These are phyloP conservation scores for Musa troglodytarum DNA, from an alignment of 176 grass and related monocot genomes.

Conservation along the genomic window DNA sequence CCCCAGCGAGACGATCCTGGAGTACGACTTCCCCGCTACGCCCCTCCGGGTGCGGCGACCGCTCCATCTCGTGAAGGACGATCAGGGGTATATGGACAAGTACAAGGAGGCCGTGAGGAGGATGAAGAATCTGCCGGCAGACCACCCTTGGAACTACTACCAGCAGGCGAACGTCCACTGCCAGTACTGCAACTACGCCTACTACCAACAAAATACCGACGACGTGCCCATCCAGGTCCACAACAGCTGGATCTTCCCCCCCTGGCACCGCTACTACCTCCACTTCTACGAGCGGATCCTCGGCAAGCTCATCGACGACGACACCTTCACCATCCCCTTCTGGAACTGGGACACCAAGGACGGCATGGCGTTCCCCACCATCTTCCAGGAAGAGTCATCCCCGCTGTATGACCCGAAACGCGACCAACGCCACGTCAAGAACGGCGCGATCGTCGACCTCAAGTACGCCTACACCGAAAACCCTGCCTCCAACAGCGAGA, in stretches of 20 bases:
- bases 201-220: not conserved
- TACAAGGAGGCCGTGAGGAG: not conserved
- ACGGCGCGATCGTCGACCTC: constrained; percentile 14
- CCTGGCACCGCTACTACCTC: not conserved
- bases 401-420: constrained; percentile 7
- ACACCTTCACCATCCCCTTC: not conserved
- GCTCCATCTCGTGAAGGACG: not conserved
- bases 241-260: not conserved
- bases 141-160: constrained; percentile 1
- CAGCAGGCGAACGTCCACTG: constrained; percentile 14
- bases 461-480: not conserved
- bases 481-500: not conserved
- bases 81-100: constrained; percentile 4
- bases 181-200: not conserved
- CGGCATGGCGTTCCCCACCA: not conserved
- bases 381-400: not conserved
- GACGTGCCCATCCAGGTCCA: not conserved
- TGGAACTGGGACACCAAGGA: not conserved
- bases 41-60: constrained; percentile 13
- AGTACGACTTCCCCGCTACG: constrained; percentile 11
- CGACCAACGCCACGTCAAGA: constrained; percentile 1
- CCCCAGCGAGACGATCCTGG: not conserved
- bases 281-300: not conserved
- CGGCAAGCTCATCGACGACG: not conserved
- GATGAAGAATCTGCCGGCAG: not conserved